A percentile compares a stretch with the other conserved stretches of the same genome.
Evolutionary conservation across 331 rosid species (phyloP).

Genomic region (Pyrus hybrid): DNA sequence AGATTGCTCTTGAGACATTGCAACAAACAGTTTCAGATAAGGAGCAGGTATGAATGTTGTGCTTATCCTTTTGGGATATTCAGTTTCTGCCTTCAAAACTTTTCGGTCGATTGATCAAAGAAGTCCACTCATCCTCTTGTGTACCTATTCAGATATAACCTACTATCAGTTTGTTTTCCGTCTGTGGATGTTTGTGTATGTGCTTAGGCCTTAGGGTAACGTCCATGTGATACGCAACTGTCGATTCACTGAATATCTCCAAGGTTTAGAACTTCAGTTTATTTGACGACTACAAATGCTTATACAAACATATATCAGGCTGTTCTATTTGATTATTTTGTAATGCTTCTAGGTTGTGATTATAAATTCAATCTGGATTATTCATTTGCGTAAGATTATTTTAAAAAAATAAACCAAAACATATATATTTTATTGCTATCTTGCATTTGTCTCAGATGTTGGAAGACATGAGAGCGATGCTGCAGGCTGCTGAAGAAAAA

Average conservation of each 20-base stretch:
- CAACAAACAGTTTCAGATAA: constrained; percentile 73
- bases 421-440: not conserved
- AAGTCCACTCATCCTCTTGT: not conserved
- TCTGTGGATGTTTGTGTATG: constrained; percentile 15
- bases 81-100: not conserved
- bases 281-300: no score
- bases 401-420: not conserved
- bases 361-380: no score
- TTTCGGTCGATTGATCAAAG: not conserved
- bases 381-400: no score
- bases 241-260: no score
- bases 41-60: constrained; percentile 66
- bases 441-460: constrained; percentile 49
- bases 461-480: constrained; percentile 72
- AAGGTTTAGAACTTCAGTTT: no score
- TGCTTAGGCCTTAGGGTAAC: not conserved
- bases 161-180: constrained; percentile 1
- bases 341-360: no score
- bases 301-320: no score
- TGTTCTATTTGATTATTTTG: no score
- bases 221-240: not conserved
- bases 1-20: constrained; percentile 71
- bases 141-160: no score
- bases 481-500: constrained; percentile 88
- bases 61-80: not conserved